Conservation (phyloP, 306 rosid species). For the Neltuma alba region DNA sequence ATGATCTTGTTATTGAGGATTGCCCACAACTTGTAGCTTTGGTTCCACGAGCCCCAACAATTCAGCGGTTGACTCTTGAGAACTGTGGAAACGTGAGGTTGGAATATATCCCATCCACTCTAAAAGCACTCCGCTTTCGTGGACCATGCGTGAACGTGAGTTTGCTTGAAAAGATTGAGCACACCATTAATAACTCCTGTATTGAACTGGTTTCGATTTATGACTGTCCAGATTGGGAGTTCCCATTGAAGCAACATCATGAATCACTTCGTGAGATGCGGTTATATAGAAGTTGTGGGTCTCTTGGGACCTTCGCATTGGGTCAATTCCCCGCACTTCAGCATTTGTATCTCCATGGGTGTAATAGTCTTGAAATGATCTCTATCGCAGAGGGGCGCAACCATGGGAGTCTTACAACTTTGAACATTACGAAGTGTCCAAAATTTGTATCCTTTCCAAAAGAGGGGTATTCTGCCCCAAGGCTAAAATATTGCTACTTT, state of each 20-base stretch:
- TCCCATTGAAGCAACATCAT: background rate
- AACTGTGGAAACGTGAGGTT: no score
- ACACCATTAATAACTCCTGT: background rate
- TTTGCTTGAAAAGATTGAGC: slow-evolving; percentile 16
- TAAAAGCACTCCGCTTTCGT: background rate
- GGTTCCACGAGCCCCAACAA: no score
- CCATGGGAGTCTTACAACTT: no score
- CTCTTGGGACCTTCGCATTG: background rate
- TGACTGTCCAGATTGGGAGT: background rate
- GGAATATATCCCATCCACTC: no score
- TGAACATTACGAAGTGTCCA: background rate
- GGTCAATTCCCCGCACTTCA: background rate
- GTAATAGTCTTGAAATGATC: slow-evolving; percentile 15
- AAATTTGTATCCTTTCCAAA: background rate
- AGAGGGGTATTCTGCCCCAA: background rate
- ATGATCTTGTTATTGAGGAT: no score
- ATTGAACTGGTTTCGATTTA: background rate
- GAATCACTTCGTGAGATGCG: background rate
- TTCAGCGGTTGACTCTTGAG: no score
- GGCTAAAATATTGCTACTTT: background rate
- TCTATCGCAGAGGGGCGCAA: background rate
- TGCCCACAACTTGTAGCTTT: no score
- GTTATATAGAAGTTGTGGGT: background rate
- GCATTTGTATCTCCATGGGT: fast-evolving
- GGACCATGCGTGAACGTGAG: slow-evolving; percentile 5